phyloP scores from a whole-genome alignment of 2,329 filamentous ascomycete species.

The Leptographium radiaticola region DNA sequence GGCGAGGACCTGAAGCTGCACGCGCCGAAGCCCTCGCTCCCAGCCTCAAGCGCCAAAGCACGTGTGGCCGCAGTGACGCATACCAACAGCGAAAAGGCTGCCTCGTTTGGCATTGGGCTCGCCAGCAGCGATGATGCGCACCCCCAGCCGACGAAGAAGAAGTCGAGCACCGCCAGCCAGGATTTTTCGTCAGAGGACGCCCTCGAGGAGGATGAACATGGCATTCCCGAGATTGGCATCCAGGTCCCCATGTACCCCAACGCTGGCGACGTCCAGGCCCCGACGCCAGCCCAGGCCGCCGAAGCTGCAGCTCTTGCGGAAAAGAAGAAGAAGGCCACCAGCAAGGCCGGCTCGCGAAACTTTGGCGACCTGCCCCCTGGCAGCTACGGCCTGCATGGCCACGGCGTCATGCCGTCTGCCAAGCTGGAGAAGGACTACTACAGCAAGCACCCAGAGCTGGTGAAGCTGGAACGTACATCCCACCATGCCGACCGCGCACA shows the following conservation, averaged over 20 bases:
- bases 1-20: slow-evolving; percentile 74
- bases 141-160: slow-evolving; percentile 45
- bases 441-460: slow-evolving; percentile 75
- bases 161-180: slow-evolving; percentile 42
- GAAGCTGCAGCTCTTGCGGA: slow-evolving; percentile 18
- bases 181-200: slow-evolving; percentile 30
- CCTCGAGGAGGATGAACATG: slow-evolving; percentile 65
- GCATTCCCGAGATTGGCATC: slow-evolving; percentile 83
- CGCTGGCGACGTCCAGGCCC: slow-evolving; percentile 91
- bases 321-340: slow-evolving; percentile 34
- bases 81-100: slow-evolving; percentile 79
- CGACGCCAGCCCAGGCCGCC: slow-evolving; percentile 56
- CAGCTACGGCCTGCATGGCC: slow-evolving; percentile 86
- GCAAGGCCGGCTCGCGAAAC: slow-evolving; percentile 60
- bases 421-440: slow-evolving; percentile 88
- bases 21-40: slow-evolving; percentile 77
- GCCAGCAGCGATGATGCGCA: slow-evolving; percentile 39
- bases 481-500: slow-evolving; percentile 41
- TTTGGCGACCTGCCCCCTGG: slow-evolving; percentile 62
- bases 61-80: slow-evolving; percentile 74
- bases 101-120: slow-evolving; percentile 71
- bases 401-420: slow-evolving; percentile 62
- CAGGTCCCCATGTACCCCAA: slow-evolving; percentile 89
- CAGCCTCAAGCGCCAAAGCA: slow-evolving; percentile 68
- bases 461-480: slow-evolving; percentile 56